Base-by-base conservation (phyloP, 495 filamentous ascomycete species). In the Tricharina praecox region DNA sequence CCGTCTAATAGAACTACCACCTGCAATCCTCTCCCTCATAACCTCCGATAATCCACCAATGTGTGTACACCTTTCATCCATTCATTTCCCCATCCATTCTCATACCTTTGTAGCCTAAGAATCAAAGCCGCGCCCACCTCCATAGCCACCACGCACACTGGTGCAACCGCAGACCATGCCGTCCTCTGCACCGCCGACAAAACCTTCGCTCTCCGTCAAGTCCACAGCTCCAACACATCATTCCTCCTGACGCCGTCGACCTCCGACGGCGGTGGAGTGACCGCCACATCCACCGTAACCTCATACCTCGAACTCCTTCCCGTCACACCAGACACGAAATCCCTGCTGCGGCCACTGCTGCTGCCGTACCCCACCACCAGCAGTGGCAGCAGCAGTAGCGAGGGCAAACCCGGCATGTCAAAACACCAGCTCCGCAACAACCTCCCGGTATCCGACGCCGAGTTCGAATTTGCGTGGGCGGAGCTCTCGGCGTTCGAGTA, bases 201-300 rank as follows among this genome's bases (percentile, higher is more conserved):
- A 53, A 81, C 80, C 33, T 84, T 68, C 63, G 69, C 71, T 39
- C 61, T 83, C 33, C 77, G 79, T 35, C 78, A 83, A 61, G 78
- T 84, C 42, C 75, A 79, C 51, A 81, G 78, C 11, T 82, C 78
- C 7, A 84, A 84, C 53, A 76, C 76, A 13, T 60, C 82, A 34
- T 75, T 76, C 61, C 59, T 83, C 21, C 60, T 76, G 30, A 64
- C 65, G 23, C 74, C 78, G n/a, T 69, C 68, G 36, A 54, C 53
- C 3, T 61, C 56, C 10, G 4, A 34, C 19, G 11, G 2, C 16
- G 28, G 41, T 24, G 53, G 48, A 3, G 34, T 59, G 5, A 59
- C 41, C 11, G 51, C 48, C 4, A 51, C 51, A 16, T 54, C 56
- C 15, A 55, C 52, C 8, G 49, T 37, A 3, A 21, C 35, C 33